phyloP scores from a whole-genome alignment of 202 grass and related monocot species.

The Setaria italica region DNA sequence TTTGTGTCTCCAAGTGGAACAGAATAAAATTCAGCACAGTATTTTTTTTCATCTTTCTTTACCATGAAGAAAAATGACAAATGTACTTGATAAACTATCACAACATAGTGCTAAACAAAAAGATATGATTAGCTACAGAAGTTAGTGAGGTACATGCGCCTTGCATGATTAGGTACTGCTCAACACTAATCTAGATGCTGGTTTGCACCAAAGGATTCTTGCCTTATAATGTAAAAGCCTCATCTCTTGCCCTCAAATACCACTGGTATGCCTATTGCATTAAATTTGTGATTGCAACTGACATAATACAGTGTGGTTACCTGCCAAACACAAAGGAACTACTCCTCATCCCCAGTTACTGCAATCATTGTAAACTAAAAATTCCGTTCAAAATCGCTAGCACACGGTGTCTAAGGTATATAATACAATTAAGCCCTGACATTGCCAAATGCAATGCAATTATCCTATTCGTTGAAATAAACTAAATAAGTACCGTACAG shows the following conservation, averaged over 20 bases:
- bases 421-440: conserved; percentile 13
- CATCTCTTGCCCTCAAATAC: not conserved
- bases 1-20: conserved; percentile 18
- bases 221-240: conserved; percentile 11
- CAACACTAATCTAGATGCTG: conserved; percentile 32
- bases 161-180: conserved; percentile 9
- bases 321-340: not conserved
- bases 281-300: not conserved
- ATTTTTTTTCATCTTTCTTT: not conserved
- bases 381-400: not conserved
- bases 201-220: conserved; percentile 1
- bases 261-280: conserved; percentile 16
- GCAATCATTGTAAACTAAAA: not conserved
- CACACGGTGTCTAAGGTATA: not conserved
- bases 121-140: not conserved
- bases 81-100: not conserved
- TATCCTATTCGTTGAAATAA: not conserved
- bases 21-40: not conserved
- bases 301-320: not conserved
- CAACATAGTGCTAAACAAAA: conserved; percentile 19
- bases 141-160: not conserved
- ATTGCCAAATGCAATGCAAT: not conserved
- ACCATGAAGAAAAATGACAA: conserved; percentile 1
- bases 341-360: not conserved
- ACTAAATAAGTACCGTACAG: not conserved